Evolutionary conservation across 148 eudicot genomes (phyloP), one percentile per base, ranked within the genome.

Genomic region (Silene uniflora): DNA sequence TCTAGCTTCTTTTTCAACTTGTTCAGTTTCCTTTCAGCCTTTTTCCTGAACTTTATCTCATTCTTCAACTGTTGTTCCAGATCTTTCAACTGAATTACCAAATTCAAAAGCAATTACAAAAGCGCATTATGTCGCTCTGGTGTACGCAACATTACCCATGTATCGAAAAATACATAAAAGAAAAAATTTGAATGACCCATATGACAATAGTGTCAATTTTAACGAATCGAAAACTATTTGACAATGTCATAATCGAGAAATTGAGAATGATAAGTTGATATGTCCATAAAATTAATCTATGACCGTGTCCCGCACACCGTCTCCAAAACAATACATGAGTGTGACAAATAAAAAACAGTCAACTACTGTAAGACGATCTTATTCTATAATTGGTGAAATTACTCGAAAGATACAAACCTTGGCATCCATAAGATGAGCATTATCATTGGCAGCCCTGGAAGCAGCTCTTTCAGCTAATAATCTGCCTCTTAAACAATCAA

Each of bases 21-120:
- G 29, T 76, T 82, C 19, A 92, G 85, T 83, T 67, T 92, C 77
- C 87, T 90, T 73, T 90, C 94, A 5, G 93, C 94, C 69, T 75
- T 88, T 81, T 82, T 90, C 73, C 91, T 86, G 72, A 81, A 85
- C 74, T 84, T 88, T 18, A 22, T 72, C 83, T 92, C 92, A 65
- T 75, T 67, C 76, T 70, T 87, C 46, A 92, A 75, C 80, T 78
- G 75, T 10, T 79, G 81, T 73, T 90, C 97, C 12, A 92, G 77
- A 65, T 90, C 90, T 69, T 61, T 77, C 74, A 92, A 49, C 97
- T 91, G 85, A 63, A 66, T 23, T 21, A 67, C n/a, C 60, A 61
- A 69, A 25, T 24, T 21, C 66, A 62, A 11, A 14, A 39, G 0
- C 44, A 67, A 39, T 27, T 6, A 17, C n/a, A 25, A 1, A 25